phyloP scores from a whole-genome alignment of 805 yeast genomes.

The Saccharomycopsis fermentans region DNA sequence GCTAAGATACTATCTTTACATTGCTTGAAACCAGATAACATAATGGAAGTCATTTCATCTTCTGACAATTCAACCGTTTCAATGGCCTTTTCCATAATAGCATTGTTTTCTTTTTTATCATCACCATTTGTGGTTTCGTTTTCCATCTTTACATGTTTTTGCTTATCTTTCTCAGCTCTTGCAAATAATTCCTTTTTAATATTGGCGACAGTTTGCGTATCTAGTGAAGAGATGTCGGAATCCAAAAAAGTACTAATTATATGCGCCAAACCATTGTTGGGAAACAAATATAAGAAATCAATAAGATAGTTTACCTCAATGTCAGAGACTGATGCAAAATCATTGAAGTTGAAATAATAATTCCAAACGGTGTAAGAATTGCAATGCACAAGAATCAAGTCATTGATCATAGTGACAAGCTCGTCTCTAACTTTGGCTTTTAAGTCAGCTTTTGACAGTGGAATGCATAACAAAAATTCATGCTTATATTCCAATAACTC shows the following conservation, averaged over 20 bases:
- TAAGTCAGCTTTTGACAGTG: constrained; percentile 25
- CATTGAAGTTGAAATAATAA: constrained; percentile 64
- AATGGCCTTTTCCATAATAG: constrained; percentile 22
- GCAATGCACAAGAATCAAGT: constrained; percentile 60
- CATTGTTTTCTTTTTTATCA: constrained; percentile 17
- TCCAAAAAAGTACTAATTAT: constrained; percentile 51
- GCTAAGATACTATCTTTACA: constrained; percentile 44
- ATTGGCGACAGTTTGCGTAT: constrained; percentile 24
- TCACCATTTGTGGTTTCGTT: constrained; percentile 12
- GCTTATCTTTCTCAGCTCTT: constrained; percentile 17
- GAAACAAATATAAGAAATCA: constrained; percentile 48
- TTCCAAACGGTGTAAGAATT: constrained; percentile 62
- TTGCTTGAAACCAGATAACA: constrained; percentile 40
- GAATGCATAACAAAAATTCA: constrained; percentile 42
- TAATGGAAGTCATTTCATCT: constrained; percentile 40
- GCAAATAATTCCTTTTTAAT: constrained; percentile 18
- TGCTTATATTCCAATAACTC: constrained; percentile 47
- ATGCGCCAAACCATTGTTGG: constrained; percentile 49
- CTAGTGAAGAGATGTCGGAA: constrained; percentile 62
- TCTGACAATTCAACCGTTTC: constrained; percentile 24
- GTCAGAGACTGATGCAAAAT: constrained; percentile 38
- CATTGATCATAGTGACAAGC: constrained; percentile 50
- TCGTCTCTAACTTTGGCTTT: constrained; percentile 33
- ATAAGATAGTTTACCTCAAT: constrained; percentile 38
- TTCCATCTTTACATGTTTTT: constrained; percentile 11